These are phyloP conservation scores for Corylus heterophylla DNA, from an alignment of 306 rosid species.

Conservation along the genomic window DNA sequence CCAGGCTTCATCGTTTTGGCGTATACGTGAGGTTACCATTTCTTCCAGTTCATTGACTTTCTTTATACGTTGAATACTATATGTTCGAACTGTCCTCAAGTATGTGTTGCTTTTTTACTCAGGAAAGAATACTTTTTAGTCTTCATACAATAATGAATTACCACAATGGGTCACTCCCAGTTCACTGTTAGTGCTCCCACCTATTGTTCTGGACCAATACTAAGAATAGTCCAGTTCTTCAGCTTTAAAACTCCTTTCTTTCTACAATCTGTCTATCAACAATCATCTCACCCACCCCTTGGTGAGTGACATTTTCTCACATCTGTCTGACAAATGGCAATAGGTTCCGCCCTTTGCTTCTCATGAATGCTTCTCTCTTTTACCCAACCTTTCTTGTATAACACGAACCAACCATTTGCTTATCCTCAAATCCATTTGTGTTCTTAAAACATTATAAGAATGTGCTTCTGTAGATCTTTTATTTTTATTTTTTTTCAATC, in stretches of 20 bases:
- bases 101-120: slow-evolving; percentile 1
- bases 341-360: slow-evolving; percentile 10
- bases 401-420: not conserved
- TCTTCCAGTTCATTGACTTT: slow-evolving; percentile 12
- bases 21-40: slow-evolving; percentile 73
- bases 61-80: slow-evolving; percentile 16
- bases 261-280: not conserved
- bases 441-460: not conserved
- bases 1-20: slow-evolving; percentile 94
- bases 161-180: slow-evolving; percentile 7
- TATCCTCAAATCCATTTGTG: not conserved
- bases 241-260: slow-evolving; percentile 4
- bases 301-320: not conserved
- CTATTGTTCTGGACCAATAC: not conserved
- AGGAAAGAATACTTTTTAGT: not conserved
- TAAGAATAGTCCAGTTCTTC: slow-evolving; percentile 12
- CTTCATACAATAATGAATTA: slow-evolving; percentile 9
- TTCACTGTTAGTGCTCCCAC: not conserved
- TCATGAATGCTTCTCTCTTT: slow-evolving; percentile 9
- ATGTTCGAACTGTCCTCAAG: slow-evolving; percentile 22
- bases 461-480: not conserved
- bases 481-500: not conserved
- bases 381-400: not conserved
- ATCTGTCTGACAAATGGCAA: slow-evolving; percentile 4
- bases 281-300: not conserved